Evolutionary conservation across 2,329 filamentous ascomycete genomes (phyloP), one percentile per base, ranked within the genome.

Genomic region (Trichoderma sp.): DNA sequence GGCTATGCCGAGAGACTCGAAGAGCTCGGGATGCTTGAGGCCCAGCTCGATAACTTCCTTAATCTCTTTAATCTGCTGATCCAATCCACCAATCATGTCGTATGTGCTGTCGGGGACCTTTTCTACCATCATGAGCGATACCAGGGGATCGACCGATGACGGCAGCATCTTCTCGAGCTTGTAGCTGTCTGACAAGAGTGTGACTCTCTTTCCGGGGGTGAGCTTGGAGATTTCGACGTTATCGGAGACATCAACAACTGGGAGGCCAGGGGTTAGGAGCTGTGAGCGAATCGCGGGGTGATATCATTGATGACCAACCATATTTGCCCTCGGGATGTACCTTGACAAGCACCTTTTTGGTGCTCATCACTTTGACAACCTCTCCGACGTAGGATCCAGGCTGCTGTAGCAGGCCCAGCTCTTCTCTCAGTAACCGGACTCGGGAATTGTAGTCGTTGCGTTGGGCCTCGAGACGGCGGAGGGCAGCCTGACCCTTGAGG

Each of bases 301-400:
- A n/a, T 45, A 21, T 27, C 35, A 35, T 29, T 45, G 31, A 64
- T 18, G 29, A 83, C 92, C 77, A 88, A 98, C 96, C 97, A 82
- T 99, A 99, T 98, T 99, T 99, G 82, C 97, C 97, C 86, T 99
- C 97, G 11, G 97, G 97, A 85, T 99, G 97, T 81, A 99, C 97
- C 88, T 99, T 99, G 80, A 99, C 97, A 76, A 99, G 89, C 69
- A 99, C 95, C 89, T 99, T 98, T 88, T 99, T 99, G 75, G 97
- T 99, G 83, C 96, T 93, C 97, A 99, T 99, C 75, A 98, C 97
- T 90, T 98, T 99, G 83, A 99, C 97, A n/a, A 99, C 97, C 87
- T 99, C 97, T 76, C 97, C 97, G 41, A 99, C 97, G 83, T 99
- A 99, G 24, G 96, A 98, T 56, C 97, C 97, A 4, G 97, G 97